These are phyloP conservation scores for Pleurotus citrinopileatus DNA, from an alignment of 768 basidiomycete species.

Conservation along the genomic window DNA sequence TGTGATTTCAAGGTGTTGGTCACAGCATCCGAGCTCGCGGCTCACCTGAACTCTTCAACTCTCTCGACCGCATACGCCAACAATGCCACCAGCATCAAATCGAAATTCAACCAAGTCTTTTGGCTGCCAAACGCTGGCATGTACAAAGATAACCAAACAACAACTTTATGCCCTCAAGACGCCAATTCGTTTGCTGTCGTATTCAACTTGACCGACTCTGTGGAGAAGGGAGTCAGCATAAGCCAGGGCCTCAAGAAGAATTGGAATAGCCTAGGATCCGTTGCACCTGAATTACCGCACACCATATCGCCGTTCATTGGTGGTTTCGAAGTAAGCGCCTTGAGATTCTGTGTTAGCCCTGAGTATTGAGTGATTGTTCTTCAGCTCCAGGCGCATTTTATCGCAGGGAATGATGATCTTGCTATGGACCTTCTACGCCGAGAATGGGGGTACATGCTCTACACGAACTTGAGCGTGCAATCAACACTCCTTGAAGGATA, in stretches of 20 bases:
- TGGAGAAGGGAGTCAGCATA: conserved; percentile 34
- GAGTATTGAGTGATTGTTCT: background rate
- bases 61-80: conserved; percentile 34
- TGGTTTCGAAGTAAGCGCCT: conserved; percentile 50
- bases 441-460: conserved; percentile 62
- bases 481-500: conserved; percentile 59
- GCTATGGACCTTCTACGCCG: conserved; percentile 52
- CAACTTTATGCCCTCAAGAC: conserved; percentile 53
- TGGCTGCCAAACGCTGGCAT: conserved; percentile 46
- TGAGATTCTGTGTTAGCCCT: background rate
- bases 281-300: conserved; percentile 55
- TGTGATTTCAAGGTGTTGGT: conserved; percentile 38
- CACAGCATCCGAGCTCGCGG: conserved; percentile 44
- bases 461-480: conserved; percentile 51
- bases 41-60: conserved; percentile 28
- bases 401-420: conserved; percentile 44
- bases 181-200: conserved; percentile 55
- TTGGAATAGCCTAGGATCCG: conserved; percentile 51
- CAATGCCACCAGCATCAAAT: conserved; percentile 49
- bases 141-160: conserved; percentile 54
- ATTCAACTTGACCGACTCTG: conserved; percentile 44
- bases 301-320: conserved; percentile 60
- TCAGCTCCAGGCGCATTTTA: conserved; percentile 59
- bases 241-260: conserved; percentile 47
- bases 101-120: conserved; percentile 46